These are phyloP conservation scores for Quercus aquifolioides DNA, from an alignment of 306 rosid genomes.

Conservation along the genomic window DNA sequence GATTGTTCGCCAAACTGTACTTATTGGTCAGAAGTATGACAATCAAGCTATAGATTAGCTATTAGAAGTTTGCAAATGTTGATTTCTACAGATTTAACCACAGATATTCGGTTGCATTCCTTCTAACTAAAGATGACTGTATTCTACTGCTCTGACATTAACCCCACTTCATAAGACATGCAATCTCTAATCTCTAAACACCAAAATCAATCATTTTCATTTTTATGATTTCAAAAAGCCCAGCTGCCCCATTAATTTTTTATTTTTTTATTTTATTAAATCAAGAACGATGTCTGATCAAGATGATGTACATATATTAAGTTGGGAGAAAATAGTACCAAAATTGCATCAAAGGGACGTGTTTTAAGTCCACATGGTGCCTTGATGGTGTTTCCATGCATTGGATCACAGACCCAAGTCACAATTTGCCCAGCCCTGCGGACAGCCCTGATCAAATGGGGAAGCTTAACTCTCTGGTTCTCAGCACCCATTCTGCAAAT, in stretches of 20 bases:
- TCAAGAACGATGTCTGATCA: not conserved
- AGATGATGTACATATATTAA: not conserved
- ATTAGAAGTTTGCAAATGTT: not conserved
- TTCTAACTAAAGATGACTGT: not conserved
- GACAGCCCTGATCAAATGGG: constrained; percentile 75
- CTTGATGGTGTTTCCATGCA: constrained; percentile 74
- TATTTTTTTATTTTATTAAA: not conserved
- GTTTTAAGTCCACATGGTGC: constrained; percentile 84
- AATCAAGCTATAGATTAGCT: not conserved
- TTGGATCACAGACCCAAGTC: constrained; percentile 79
- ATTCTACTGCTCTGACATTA: not conserved
- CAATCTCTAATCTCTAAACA: not conserved
- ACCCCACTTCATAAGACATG: not conserved
- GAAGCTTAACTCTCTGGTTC: constrained; percentile 69
- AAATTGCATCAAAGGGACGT: constrained; percentile 69
- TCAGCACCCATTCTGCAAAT: constrained; percentile 80
- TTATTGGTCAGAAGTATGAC: not conserved
- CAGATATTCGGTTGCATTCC: not conserved
- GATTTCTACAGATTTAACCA: not conserved
- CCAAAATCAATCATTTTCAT: not conserved
- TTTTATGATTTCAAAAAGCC: not conserved
- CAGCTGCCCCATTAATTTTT: not conserved
- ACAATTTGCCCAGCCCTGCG: constrained; percentile 73
- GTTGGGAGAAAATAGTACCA: constrained; percentile 37
- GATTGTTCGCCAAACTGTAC: not conserved